These are phyloP conservation scores for Monosporascus sp. DNA, from an alignment of 2,329 filamentous ascomycete species.

Conservation along the genomic window DNA sequence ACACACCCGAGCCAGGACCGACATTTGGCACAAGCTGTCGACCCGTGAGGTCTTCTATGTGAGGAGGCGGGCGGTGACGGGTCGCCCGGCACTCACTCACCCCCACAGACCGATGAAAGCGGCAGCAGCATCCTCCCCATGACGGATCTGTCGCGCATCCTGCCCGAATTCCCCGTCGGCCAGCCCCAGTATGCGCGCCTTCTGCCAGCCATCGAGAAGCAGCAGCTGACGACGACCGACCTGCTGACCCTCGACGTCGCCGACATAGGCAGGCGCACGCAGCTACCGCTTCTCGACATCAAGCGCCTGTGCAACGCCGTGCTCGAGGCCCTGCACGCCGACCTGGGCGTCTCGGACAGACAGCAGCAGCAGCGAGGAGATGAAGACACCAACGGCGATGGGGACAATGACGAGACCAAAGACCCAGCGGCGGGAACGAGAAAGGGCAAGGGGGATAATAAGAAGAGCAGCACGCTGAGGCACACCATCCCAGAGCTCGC, in stretches of 20 bases:
- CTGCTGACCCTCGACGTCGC: slow-evolving; percentile 77
- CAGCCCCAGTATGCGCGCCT: slow-evolving; percentile 60
- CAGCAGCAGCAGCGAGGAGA: slow-evolving; percentile 2
- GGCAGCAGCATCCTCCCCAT: slow-evolving; percentile 42
- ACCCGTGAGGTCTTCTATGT: too few relatives aligned
- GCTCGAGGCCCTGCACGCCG: slow-evolving; percentile 59
- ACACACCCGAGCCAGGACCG: too few relatives aligned
- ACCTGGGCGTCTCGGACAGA: slow-evolving; percentile 39
- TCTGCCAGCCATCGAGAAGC: slow-evolving; percentile 72
- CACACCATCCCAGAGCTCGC: slow-evolving; percentile 33
- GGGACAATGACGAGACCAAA: not conserved
- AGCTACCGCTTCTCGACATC: slow-evolving; percentile 74
- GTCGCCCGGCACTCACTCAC: too few relatives aligned
- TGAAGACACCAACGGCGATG: not conserved
- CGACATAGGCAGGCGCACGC: slow-evolving; percentile 81
- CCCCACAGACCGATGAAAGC: too few relatives aligned
- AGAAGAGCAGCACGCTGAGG: slow-evolving; percentile 12
- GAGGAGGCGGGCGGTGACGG: not conserved
- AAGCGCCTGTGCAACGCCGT: slow-evolving; percentile 67
- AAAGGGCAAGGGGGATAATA: slow-evolving; percentile 11
- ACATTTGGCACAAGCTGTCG: too few relatives aligned
- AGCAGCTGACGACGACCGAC: slow-evolving; percentile 73
- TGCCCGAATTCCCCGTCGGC: slow-evolving; percentile 71
- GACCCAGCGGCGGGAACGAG: not conserved
- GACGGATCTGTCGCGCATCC: slow-evolving; percentile 79